phyloP scores from a whole-genome alignment of 2,329 filamentous ascomycete genomes.

The Endoconidiophora laricicola region DNA sequence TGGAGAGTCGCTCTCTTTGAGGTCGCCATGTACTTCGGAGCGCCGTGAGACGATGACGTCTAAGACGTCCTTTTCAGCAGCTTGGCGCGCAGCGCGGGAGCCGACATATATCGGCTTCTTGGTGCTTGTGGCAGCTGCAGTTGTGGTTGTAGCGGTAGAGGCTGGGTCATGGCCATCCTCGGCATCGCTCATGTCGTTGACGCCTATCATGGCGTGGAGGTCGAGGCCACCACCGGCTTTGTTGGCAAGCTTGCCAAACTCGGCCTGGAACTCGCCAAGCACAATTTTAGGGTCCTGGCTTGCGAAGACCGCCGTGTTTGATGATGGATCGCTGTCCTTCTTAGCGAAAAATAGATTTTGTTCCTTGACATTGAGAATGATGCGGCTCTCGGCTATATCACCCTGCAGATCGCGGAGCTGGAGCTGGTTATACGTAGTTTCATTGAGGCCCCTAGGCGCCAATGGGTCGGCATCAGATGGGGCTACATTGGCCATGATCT shows the following conservation, averaged over 20 bases:
- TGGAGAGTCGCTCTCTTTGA: constrained; percentile 28
- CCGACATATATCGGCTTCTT: constrained; percentile 43
- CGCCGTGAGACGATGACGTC: constrained; percentile 46
- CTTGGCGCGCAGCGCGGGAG: constrained; percentile 46
- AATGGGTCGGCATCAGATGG: constrained; percentile 56
- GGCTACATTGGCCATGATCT: constrained; percentile 76
- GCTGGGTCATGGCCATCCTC: constrained; percentile 22
- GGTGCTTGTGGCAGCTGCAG: constrained; percentile 14
- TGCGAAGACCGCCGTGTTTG: constrained; percentile 38
- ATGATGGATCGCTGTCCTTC: constrained; percentile 30
- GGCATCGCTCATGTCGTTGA: constrained; percentile 53
- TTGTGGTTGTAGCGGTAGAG: background rate
- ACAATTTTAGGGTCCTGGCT: constrained; percentile 55
- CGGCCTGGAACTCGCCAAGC: constrained; percentile 43
- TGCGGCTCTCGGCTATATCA: constrained; percentile 55
- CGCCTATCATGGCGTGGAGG: constrained; percentile 47
- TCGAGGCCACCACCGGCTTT: constrained; percentile 36
- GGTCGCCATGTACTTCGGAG: constrained; percentile 37
- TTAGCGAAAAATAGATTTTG: constrained; percentile 68
- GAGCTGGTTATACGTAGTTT: constrained; percentile 58
- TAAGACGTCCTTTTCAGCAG: constrained; percentile 52
- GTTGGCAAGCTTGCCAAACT: constrained; percentile 36
- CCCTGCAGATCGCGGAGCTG: constrained; percentile 65
- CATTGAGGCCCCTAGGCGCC: constrained; percentile 42
- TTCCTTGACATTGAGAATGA: constrained; percentile 76